phyloP scores from a whole-genome alignment of 2,329 filamentous ascomycete genomes.

The Fusarium neocosmosporiellum region DNA sequence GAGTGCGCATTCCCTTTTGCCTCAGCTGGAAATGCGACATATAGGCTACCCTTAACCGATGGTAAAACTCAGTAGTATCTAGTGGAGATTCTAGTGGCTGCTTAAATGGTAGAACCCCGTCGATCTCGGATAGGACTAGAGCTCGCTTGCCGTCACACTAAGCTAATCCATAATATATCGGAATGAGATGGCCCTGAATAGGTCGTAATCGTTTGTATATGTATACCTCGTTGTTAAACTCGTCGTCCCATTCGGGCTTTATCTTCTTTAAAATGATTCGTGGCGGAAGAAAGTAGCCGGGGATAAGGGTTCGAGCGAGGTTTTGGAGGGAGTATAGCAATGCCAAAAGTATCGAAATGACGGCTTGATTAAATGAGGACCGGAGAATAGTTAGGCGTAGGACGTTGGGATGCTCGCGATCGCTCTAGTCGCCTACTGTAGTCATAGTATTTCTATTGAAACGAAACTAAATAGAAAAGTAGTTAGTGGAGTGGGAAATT shows the following conservation, averaged over 20 bases:
- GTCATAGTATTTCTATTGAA: neutral
- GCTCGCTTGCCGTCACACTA: constrained; percentile 16
- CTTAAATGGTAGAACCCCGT: constrained; percentile 9
- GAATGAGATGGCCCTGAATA: constrained; percentile 25
- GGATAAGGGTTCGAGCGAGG: neutral
- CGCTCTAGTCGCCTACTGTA: neutral
- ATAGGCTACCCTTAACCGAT: neutral
- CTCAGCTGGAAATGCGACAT: no score
- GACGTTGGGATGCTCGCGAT: neutral
- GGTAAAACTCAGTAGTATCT: neutral
- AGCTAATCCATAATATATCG: constrained; percentile 22
- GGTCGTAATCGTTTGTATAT: constrained; percentile 17
- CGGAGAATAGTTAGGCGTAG: neutral
- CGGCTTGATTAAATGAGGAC: neutral
- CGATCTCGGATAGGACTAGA: constrained; percentile 22
- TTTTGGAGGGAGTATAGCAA: neutral
- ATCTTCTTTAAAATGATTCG: constrained; percentile 28
- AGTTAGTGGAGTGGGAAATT: neutral
- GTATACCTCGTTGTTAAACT: constrained; percentile 29
- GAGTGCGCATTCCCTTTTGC: no score
- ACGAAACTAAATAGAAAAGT: neutral
- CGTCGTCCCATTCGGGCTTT: constrained; percentile 25
- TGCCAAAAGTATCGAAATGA: neutral
- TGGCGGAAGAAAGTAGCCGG: constrained; percentile 15
- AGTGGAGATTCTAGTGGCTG: constrained; percentile 2